phyloP scores from a whole-genome alignment of 140 eudicot genomes.

The Ambrosia hybrid region DNA sequence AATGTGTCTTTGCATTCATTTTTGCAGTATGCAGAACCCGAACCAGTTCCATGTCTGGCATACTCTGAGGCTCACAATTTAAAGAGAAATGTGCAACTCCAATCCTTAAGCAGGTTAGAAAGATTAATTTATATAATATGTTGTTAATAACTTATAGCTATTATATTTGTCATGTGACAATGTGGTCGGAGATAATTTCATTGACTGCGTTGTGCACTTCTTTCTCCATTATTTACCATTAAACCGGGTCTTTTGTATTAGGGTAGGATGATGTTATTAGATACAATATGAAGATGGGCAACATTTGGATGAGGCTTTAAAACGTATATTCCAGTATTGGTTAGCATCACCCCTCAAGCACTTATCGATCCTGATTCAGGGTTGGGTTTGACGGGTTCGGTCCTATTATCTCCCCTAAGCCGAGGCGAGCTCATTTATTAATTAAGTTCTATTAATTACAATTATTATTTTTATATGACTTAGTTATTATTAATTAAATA shows the following conservation, averaged over 20 bases:
- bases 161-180: neutral
- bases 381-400: too few species aligned
- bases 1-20: too few species aligned
- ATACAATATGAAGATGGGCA: constrained; percentile 98
- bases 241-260: constrained; percentile 27
- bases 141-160: neutral
- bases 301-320: constrained; percentile 94
- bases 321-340: constrained; percentile 79
- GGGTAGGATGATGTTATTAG: constrained; percentile 94
- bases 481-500: too few species aligned
- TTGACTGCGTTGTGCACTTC: neutral
- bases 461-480: too few species aligned
- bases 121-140: neutral
- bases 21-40: constrained; percentile 96
- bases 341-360: too few species aligned
- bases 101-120: constrained; percentile 77
- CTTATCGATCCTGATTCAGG: too few species aligned
- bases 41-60: constrained; percentile 95
- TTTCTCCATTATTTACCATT: constrained; percentile 12
- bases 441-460: too few species aligned
- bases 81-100: constrained; percentile 91
- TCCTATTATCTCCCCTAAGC: too few species aligned
- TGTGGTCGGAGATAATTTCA: constrained; percentile 2
- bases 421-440: too few species aligned
- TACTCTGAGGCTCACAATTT: constrained; percentile 69